phyloP scores from a whole-genome alignment of 441 rosid species.

The Manihot esculenta region DNA sequence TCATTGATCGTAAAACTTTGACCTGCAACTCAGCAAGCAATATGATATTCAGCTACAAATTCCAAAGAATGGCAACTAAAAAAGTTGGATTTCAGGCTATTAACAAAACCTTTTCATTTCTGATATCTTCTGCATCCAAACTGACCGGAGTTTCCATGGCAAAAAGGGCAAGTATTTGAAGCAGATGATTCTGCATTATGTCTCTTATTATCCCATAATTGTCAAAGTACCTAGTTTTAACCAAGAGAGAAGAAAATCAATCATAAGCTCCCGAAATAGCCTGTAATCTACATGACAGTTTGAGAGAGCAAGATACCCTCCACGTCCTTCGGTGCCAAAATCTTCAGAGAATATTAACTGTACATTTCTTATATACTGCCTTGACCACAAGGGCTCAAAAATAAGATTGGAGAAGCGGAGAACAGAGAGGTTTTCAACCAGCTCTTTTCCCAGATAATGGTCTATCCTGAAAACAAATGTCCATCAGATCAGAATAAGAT shows the following conservation, averaged over 20 bases:
- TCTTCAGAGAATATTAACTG: conserved; percentile 96
- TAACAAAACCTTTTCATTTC: conserved; percentile 79
- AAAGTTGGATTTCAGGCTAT: not conserved
- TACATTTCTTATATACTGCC: conserved; percentile 87
- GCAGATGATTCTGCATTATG: conserved; percentile 98
- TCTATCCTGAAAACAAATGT: conserved; percentile 65
- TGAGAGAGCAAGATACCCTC: conserved; percentile 62
- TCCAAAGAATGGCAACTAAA: not conserved
- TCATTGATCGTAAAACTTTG: conserved; percentile 90
- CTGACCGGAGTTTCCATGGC: conserved; percentile 99
- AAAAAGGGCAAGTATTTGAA: conserved; percentile 90
- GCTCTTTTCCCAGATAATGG: conserved; percentile 96
- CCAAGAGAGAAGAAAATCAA: conserved; percentile 6
- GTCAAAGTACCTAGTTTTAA: conserved; percentile 73
- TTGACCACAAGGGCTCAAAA: conserved; percentile 93
- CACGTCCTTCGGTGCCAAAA: conserved; percentile 98
- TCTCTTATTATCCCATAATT: conserved; percentile 93
- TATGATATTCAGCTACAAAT: conserved; percentile 1
- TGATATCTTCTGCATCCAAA: conserved; percentile 92
- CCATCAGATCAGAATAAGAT: conserved; percentile 26
- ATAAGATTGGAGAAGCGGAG: conserved; percentile 96
- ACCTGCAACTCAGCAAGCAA: conserved; percentile 46
- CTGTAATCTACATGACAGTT: conserved; percentile 4
- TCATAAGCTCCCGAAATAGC: not conserved
- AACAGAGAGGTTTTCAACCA: conserved; percentile 91